These are phyloP conservation scores for Aurifilum marmelostoma DNA, from an alignment of 2,329 filamentous ascomycete species.

Conservation along the genomic window DNA sequence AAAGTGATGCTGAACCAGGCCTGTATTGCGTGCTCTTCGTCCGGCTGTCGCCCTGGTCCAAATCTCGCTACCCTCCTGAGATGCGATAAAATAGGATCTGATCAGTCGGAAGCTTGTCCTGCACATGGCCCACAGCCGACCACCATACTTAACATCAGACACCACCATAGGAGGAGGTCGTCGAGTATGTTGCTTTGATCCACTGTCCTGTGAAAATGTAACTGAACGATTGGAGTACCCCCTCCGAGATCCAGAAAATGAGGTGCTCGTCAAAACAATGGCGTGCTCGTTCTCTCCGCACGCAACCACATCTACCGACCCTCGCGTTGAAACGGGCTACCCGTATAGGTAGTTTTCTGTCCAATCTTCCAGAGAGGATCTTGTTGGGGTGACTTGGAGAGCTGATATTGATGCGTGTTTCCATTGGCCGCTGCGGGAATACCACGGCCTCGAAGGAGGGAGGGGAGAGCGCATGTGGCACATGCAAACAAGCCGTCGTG, in stretches of 20 bases:
- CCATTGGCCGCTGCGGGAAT: conserved; percentile 3
- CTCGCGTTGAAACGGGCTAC: background rate
- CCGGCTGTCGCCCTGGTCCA: background rate
- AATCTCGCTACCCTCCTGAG: background rate
- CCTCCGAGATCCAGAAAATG: conserved; percentile 13
- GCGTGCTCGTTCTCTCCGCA: conserved; percentile 22
- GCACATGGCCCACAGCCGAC: conserved; percentile 4
- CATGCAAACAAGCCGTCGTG: background rate
- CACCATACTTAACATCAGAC: background rate
- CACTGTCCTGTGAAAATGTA: background rate
- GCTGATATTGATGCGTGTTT: background rate
- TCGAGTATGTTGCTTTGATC: background rate
- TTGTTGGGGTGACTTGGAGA: background rate
- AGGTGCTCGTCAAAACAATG: conserved; percentile 19
- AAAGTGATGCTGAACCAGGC: conserved; percentile 25
- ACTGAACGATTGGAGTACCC: background rate
- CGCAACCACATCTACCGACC: background rate
- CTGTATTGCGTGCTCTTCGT: conserved; percentile 25
- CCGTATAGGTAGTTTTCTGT: background rate
- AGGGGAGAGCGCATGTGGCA: background rate
- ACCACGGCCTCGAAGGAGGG: background rate
- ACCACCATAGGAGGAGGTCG: background rate
- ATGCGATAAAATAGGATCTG: background rate
- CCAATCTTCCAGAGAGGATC: background rate
- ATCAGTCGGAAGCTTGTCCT: background rate